Evolutionary conservation across 2,329 filamentous ascomycete genomes (phyloP).

Genomic region (Trichophyton rubrum): DNA sequence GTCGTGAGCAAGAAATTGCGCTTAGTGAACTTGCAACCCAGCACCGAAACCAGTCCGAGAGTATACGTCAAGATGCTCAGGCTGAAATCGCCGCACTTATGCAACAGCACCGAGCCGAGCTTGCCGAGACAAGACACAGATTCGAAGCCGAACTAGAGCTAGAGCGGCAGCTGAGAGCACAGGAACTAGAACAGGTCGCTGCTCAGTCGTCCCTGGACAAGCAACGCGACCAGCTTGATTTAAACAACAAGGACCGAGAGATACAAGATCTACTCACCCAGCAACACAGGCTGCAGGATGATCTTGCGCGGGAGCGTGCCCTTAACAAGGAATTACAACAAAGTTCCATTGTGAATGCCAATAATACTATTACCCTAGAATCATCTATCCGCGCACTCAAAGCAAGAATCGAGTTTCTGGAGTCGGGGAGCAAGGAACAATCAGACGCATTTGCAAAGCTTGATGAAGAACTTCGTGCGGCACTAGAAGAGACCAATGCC

Average conservation of each 20-base stretch:
- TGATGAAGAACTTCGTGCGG: conserved; percentile 67
- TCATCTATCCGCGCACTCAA: conserved; percentile 62
- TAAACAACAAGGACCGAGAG: conserved; percentile 45
- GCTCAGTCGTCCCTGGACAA: conserved; percentile 38
- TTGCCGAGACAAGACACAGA: conserved; percentile 51
- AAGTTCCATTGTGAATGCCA: conserved; percentile 47
- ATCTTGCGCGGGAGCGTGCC: conserved; percentile 50
- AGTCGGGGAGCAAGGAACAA: conserved; percentile 80
- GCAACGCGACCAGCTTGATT: conserved; percentile 31
- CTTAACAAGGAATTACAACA: conserved; percentile 47
- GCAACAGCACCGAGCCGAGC: conserved; percentile 53
- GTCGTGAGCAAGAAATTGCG: conserved; percentile 40
- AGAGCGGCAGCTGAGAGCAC: conserved; percentile 45
- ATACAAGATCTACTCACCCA: conserved; percentile 33
- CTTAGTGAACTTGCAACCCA: conserved; percentile 43
- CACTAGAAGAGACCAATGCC: conserved; percentile 54
- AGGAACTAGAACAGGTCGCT: conserved; percentile 55
- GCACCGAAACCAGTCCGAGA: conserved; percentile 34
- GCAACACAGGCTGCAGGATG: conserved; percentile 31
- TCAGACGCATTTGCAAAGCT: conserved; percentile 74
- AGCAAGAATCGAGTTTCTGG: conserved; percentile 76
- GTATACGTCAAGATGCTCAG: conserved; percentile 31
- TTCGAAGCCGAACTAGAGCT: conserved; percentile 56
- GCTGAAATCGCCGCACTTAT: conserved; percentile 46
- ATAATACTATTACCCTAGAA: conserved; percentile 56